These are phyloP conservation scores for Houttuynia cordata DNA, from an alignment of 164 flowering plant species.

Conservation along the genomic window DNA sequence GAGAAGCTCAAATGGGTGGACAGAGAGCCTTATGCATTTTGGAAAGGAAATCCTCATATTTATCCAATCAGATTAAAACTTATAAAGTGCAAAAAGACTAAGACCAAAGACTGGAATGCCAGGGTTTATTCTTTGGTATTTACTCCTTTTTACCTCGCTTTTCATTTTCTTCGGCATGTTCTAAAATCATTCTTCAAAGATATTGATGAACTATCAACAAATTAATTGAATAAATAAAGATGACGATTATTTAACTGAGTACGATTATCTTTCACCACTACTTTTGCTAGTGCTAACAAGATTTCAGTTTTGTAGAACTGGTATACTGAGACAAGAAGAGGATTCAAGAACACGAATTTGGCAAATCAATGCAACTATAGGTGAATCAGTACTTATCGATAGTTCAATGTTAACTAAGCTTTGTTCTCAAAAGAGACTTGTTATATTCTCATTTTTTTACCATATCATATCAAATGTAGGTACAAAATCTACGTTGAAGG, in stretches of 20 bases:
- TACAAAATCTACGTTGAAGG: conserved; percentile 66
- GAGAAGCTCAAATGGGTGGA: conserved; percentile 32
- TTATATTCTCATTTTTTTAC: no score
- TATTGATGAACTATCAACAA: no score
- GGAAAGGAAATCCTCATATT: conserved; percentile 47
- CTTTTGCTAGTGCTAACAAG: no score
- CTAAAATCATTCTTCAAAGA: no score
- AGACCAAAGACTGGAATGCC: conserved; percentile 38
- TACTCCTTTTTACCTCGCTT: no score
- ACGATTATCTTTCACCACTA: no score
- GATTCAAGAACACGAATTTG: conserved; percentile 33
- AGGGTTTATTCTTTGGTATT: conserved; percentile 31
- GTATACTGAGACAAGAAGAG: conserved; percentile 22
- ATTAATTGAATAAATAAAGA: no score
- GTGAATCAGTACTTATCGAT: conserved; percentile 9
- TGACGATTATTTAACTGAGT: no score
- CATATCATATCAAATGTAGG: conserved; percentile 13
- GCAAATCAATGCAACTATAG: conserved; percentile 48
- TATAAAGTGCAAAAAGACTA: conserved; percentile 28
- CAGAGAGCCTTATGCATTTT: conserved; percentile 53
- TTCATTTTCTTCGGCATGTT: no score
- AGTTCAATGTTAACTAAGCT: no score
- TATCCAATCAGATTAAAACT: conserved; percentile 25
- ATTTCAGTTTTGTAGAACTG: conserved; percentile 32
- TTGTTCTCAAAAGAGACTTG: no score